Evolutionary conservation across 208 protist genomes (phyloP).

Genomic region (Kentomonas sorsogonicus): DNA sequence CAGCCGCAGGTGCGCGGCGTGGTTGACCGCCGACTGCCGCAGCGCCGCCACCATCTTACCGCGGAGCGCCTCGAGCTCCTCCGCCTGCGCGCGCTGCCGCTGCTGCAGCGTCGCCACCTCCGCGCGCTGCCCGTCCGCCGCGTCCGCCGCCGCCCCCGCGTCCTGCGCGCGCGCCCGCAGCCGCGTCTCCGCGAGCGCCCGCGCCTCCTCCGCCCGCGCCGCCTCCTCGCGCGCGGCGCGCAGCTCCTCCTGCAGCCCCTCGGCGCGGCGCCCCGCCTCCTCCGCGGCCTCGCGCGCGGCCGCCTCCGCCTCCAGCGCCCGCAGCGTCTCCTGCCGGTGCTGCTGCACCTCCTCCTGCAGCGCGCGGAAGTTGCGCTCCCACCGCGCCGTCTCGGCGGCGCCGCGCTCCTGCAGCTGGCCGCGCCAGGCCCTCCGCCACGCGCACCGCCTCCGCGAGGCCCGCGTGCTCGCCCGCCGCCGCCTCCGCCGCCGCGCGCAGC

Average conservation of each 20-base stretch:
- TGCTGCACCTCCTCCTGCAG: constrained; percentile 3
- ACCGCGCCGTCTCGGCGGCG: constrained; percentile 18
- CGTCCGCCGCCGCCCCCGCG: constrained; percentile 26
- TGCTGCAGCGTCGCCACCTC: constrained; percentile 48
- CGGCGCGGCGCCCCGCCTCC: constrained; percentile 10
- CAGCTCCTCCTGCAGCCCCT: constrained; percentile 16
- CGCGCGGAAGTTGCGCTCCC: neutral
- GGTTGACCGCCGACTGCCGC: constrained; percentile 62
- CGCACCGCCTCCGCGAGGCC: constrained; percentile 38
- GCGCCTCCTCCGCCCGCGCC: constrained; percentile 19
- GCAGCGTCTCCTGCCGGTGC: constrained; percentile 9
- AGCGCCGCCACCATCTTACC: constrained; percentile 62
- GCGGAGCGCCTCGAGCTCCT: constrained; percentile 70
- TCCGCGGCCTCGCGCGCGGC: constrained; percentile 14
- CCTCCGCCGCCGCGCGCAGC: constrained; percentile 21
- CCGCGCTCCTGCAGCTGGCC: constrained; percentile 35
- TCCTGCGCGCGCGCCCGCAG: constrained; percentile 20
- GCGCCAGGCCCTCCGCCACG: constrained; percentile 49
- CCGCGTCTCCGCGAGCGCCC: constrained; percentile 12
- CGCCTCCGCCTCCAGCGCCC: constrained; percentile 15
- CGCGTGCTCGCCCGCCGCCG: constrained; percentile 20
- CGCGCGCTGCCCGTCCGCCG: constrained; percentile 29
- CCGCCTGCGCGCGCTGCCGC: constrained; percentile 60
- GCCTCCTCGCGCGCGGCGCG: constrained; percentile 12
- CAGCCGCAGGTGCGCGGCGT: constrained; percentile 66